phyloP scores from a whole-genome alignment of 2,329 filamentous ascomycete genomes.

The Cercospora citrullina region DNA sequence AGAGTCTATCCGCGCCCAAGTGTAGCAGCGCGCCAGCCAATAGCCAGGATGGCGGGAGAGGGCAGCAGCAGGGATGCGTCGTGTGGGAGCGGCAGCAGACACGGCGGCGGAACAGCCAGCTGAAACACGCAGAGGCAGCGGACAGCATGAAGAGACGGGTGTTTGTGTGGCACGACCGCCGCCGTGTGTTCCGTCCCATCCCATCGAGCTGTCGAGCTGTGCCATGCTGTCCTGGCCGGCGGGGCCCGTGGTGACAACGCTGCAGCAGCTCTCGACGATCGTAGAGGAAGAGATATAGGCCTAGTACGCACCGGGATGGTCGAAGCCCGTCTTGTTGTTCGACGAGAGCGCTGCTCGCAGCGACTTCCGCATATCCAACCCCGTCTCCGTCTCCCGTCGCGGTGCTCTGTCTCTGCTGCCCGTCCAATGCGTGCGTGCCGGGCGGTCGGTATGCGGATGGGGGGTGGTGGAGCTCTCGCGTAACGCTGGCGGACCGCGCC shows the following conservation, averaged over 20 bases:
- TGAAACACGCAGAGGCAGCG: background rate
- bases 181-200: background rate
- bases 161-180: background rate
- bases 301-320: conserved; percentile 10
- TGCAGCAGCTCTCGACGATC: conserved; percentile 6
- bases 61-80: conserved; percentile 9
- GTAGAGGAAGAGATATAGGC: background rate
- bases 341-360: conserved; percentile 9
- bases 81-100: background rate
- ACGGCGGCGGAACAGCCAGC: background rate
- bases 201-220: background rate
- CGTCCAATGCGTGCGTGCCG: background rate
- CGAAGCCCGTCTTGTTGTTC: conserved; percentile 4
- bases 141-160: background rate
- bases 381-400: background rate
- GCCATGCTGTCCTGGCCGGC: background rate
- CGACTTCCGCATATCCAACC: conserved; percentile 5
- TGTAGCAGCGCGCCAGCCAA: background rate
- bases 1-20: background rate
- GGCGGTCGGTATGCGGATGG: background rate
- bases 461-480: background rate
- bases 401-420: background rate
- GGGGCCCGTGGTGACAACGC: background rate
- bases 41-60: background rate
- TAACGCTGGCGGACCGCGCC: background rate